A percentile compares a stretch with the other conserved stretches of the same genome.
Evolutionary conservation across 208 protist genomes (phyloP).

Genomic region (Phytomonas sp.): DNA sequence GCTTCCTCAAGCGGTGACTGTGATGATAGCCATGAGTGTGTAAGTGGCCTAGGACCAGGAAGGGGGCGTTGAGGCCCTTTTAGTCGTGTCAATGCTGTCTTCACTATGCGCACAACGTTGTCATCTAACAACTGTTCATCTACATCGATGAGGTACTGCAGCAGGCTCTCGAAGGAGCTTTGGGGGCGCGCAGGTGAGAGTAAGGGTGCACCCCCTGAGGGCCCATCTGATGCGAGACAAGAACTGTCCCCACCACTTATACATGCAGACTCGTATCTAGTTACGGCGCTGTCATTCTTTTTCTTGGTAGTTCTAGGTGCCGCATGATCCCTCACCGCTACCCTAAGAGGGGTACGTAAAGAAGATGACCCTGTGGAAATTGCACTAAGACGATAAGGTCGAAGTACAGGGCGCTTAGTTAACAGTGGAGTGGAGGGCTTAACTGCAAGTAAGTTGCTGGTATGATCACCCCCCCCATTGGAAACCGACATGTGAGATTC

Average conservation of each 20-base stretch:
- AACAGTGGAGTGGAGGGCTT: background rate
- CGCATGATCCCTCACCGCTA: no score
- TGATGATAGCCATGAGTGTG: background rate
- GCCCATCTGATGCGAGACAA: no score
- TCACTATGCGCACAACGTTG: slow-evolving; percentile 12
- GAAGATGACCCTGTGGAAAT: no score
- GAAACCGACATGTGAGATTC: background rate
- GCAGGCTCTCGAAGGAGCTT: background rate
- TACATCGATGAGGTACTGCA: background rate
- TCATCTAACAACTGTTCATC: slow-evolving; percentile 4
- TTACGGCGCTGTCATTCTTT: no score
- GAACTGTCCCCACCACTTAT: no score
- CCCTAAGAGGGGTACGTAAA: no score
- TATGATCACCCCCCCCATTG: background rate
- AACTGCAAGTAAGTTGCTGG: background rate
- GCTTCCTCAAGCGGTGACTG: background rate
- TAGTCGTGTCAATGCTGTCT: slow-evolving; percentile 13
- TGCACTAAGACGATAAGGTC: background rate
- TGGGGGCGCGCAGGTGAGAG: no score
- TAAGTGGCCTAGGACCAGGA: slow-evolving; percentile 3
- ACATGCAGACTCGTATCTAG: no score
- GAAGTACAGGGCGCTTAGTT: background rate
- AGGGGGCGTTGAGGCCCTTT: slow-evolving; percentile 20
- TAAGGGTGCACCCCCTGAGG: no score
- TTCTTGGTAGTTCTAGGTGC: no score